Conservation (phyloP, 768 basidiomycete species). For the Leccinum boreale region DNA sequence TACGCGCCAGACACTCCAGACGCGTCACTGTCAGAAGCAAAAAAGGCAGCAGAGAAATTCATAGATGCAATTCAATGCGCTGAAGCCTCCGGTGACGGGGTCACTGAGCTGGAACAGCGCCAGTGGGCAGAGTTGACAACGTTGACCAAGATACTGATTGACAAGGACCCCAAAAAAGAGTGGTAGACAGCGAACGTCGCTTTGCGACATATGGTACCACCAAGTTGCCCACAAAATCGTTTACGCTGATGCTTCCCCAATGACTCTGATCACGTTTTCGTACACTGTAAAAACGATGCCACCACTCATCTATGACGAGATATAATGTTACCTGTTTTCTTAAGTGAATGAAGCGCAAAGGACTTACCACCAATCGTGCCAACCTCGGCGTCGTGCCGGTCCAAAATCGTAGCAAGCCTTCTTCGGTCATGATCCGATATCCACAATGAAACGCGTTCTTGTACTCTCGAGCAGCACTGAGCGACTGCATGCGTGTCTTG, state of each 20-base stretch:
- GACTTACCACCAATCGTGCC: slow-evolving; percentile 74
- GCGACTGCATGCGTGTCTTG: slow-evolving; percentile 97
- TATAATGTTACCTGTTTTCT: background rate
- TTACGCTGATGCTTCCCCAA: slow-evolving; percentile 29
- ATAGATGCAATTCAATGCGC: slow-evolving; percentile 13
- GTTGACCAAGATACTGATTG: slow-evolving; percentile 17
- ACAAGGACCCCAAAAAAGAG: background rate
- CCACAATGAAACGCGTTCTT: slow-evolving; percentile 95
- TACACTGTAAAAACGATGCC: slow-evolving; percentile 93
- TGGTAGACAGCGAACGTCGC: background rate
- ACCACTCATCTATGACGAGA: slow-evolving; percentile 67
- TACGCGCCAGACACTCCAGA: slow-evolving; percentile 6
- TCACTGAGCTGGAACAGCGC: slow-evolving; percentile 14
- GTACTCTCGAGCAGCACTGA: slow-evolving; percentile 80
- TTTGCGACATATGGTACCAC: background rate
- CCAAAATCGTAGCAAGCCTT: slow-evolving; percentile 93
- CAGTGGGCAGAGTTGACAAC: slow-evolving; percentile 21
- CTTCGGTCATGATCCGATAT: slow-evolving; percentile 91
- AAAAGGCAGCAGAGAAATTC: slow-evolving; percentile 5
- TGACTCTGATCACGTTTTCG: slow-evolving; percentile 69
- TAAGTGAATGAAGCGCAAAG: background rate
- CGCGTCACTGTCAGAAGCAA: slow-evolving; percentile 9
- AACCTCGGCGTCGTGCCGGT: slow-evolving; percentile 92
- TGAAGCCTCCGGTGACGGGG: slow-evolving; percentile 6
- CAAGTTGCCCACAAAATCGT: background rate